phyloP scores from a whole-genome alignment of 345 rosid species.

The Erysimum cheiranthoides region DNA sequence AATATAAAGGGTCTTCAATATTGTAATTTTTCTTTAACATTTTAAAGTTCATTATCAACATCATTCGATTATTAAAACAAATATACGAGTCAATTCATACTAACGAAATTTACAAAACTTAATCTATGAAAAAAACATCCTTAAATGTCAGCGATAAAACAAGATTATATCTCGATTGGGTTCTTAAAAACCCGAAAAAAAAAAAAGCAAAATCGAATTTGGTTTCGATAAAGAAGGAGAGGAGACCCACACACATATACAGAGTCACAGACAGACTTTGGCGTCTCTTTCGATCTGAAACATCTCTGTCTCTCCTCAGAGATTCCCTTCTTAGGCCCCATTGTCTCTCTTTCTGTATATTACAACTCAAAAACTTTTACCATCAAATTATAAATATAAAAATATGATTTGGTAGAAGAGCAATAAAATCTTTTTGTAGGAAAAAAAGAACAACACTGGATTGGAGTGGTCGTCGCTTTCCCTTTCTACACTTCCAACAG shows the following conservation, averaged over 20 bases:
- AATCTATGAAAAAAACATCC: neutral
- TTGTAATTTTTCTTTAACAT: too few species aligned
- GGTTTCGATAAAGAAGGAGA: conserved; percentile 31
- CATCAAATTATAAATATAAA: neutral
- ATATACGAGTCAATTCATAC: too few species aligned
- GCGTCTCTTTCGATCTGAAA: conserved; percentile 41
- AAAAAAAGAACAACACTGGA: conserved; percentile 24
- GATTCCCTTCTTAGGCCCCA: conserved; percentile 45
- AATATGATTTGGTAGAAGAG: neutral
- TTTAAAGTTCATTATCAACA: too few species aligned
- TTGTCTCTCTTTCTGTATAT: conserved; percentile 45
- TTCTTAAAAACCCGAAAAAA: neutral
- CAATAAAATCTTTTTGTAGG: neutral
- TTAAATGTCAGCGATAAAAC: neutral
- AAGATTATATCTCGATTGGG: neutral
- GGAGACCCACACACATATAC: conserved; percentile 29
- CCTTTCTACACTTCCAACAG: conserved; percentile 40
- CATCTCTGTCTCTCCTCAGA: conserved; percentile 44
- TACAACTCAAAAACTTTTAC: conserved; percentile 21
- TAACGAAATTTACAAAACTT: neutral
- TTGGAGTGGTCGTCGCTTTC: conserved; percentile 43
- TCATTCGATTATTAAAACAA: too few species aligned
- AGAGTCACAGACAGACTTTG: conserved; percentile 39
- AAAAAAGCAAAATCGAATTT: neutral
- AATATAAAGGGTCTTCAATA: too few species aligned